Evolutionary conservation across 176 grass and related monocot species (phyloP).

Genomic region (Saccharum spontaneum): DNA sequence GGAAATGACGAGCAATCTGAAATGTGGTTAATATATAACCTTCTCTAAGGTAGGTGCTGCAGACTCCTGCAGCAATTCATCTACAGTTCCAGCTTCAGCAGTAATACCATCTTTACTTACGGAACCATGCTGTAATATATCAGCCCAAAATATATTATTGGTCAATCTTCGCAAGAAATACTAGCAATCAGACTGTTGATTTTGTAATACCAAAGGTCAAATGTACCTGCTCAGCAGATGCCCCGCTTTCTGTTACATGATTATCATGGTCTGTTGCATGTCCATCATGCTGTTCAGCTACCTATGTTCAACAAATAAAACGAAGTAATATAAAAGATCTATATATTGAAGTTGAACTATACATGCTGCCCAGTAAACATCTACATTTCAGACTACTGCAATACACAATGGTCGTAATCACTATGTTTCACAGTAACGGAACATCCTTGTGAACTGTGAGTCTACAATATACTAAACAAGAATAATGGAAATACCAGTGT

Average conservation of each 20-base stretch:
- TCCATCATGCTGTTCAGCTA: constrained; percentile 49
- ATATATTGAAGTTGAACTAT: constrained; percentile 2
- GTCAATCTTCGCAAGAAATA: neutral
- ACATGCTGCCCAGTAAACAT: neutral
- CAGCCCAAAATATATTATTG: constrained; percentile 6
- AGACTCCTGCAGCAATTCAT: constrained; percentile 32
- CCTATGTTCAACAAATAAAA: constrained; percentile 39
- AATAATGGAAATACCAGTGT: constrained; percentile 11
- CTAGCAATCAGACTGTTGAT: constrained; percentile 14
- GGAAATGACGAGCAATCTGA: constrained; percentile 1
- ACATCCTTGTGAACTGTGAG: neutral
- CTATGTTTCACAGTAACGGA: neutral
- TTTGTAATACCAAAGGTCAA: constrained; percentile 5
- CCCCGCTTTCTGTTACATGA: constrained; percentile 29
- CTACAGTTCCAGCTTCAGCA: constrained; percentile 14
- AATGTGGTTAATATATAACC: constrained; percentile 36
- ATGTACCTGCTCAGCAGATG: constrained; percentile 49
- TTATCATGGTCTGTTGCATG: constrained; percentile 36
- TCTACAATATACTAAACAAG: neutral
- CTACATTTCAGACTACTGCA: neutral
- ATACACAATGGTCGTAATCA: neutral
- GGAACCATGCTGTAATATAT: constrained; percentile 44
- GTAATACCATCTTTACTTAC: constrained; percentile 24
- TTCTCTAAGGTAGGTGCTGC: constrained; percentile 29
- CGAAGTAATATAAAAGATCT: constrained; percentile 3